A percentile compares a stretch with the other conserved stretches of the same genome.
Evolutionary conservation across 352 stramenopile genomes (phyloP).

Genomic region (Ophiocytium majus): DNA sequence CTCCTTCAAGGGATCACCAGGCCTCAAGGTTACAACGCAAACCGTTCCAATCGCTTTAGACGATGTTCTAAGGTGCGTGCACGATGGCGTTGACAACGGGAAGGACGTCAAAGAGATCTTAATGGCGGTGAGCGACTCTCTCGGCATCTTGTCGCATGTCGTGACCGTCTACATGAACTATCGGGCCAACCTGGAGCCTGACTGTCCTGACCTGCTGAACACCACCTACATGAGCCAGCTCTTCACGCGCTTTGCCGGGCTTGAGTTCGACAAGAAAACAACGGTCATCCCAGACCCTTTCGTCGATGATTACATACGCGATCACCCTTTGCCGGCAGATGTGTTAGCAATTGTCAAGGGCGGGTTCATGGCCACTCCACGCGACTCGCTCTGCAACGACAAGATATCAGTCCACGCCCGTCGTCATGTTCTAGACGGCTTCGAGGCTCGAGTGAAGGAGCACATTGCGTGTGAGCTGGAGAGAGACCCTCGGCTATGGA

Average conservation of each 20-base stretch:
- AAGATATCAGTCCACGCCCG: not conserved
- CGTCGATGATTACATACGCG: not conserved
- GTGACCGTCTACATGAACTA: not conserved
- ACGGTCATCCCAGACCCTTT: not conserved
- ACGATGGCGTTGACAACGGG: not conserved
- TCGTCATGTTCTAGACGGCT: not conserved
- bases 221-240: not conserved
- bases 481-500: too few relatives aligned
- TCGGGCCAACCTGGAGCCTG: not conserved
- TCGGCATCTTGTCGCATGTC: not conserved
- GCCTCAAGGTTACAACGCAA: not conserved
- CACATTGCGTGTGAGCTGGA: too few relatives aligned
- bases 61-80: not conserved
- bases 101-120: not conserved
- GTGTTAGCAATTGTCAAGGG: not conserved
- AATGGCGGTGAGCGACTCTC: not conserved
- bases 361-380: not conserved
- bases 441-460: too few relatives aligned
- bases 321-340: not conserved
- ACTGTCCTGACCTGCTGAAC: not conserved
- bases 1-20: not conserved
- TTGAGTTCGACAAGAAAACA: not conserved
- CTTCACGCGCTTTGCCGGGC: not conserved
- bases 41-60: not conserved
- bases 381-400: not conserved